Conservation (phyloP, 2,329 filamentous ascomycete species). For the Colletotrichum plurivorum region DNA sequence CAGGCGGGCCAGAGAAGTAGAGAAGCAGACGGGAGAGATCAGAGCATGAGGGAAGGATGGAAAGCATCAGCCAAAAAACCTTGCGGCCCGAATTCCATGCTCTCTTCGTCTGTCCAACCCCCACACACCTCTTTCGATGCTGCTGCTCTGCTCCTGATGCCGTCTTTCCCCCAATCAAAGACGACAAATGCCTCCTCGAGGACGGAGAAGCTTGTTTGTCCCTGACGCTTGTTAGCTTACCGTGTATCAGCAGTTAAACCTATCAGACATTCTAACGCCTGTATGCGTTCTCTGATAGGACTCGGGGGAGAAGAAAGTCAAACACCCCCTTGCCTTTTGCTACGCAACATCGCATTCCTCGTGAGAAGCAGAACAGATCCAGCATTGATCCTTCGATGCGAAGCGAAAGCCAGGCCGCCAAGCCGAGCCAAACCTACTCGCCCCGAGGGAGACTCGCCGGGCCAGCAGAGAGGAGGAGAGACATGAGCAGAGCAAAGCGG, state of each 20-base stretch:
- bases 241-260: too few species aligned
- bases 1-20: background rate
- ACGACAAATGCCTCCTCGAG: slow-evolving; percentile 28
- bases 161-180: slow-evolving; percentile 31
- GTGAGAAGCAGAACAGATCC: background rate
- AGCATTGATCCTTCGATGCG: slow-evolving; percentile 11
- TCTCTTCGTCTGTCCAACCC: slow-evolving; percentile 10
- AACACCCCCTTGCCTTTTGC: background rate
- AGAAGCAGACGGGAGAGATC: too few species aligned
- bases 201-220: slow-evolving; percentile 29
- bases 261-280: slow-evolving; percentile 13
- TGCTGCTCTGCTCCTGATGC: slow-evolving; percentile 5
- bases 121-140: slow-evolving; percentile 28
- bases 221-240: slow-evolving; percentile 11
- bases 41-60: background rate
- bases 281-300: background rate
- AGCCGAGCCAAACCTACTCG: slow-evolving; percentile 9
- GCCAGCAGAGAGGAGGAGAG: background rate
- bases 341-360: slow-evolving; percentile 5
- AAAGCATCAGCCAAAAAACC: slow-evolving; percentile 18
- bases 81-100: slow-evolving; percentile 32
- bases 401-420: slow-evolving; percentile 10
- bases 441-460: background rate
- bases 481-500: slow-evolving; percentile 15
- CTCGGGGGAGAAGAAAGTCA: slow-evolving; percentile 11